Percentiles rank a stretch among this genome's conserved stretches.
These are phyloP conservation scores for Acacia pycnantha DNA, from an alignment of 331 rosid genomes.

Conservation along the genomic window DNA sequence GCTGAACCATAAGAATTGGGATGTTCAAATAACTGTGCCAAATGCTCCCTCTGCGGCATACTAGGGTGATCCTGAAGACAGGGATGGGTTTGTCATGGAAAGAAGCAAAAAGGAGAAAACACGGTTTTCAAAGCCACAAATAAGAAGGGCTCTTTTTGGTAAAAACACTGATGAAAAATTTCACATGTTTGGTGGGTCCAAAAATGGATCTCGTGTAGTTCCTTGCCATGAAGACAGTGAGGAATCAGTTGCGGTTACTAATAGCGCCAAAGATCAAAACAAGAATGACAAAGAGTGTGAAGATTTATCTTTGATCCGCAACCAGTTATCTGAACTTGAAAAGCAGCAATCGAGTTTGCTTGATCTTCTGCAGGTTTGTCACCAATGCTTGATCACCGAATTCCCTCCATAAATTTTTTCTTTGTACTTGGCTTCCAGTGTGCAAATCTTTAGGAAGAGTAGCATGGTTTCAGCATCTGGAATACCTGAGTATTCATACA, in stretches of 20 bases:
- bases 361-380: too few species aligned
- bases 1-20: slow-evolving; percentile 55
- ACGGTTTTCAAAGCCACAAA: slow-evolving; percentile 52
- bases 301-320: too few species aligned
- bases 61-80: slow-evolving; percentile 43
- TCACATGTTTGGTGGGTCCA: slow-evolving; percentile 54
- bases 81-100: slow-evolving; percentile 46
- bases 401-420: too few species aligned
- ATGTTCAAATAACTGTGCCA: slow-evolving; percentile 49
- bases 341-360: too few species aligned
- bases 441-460: too few species aligned
- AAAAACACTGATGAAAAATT: slow-evolving; percentile 56
- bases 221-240: slow-evolving; percentile 67
- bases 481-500: too few species aligned
- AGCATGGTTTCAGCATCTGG: too few species aligned
- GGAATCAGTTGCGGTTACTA: slow-evolving; percentile 48
- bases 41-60: slow-evolving; percentile 39
- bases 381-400: too few species aligned
- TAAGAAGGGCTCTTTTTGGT: slow-evolving; percentile 51
- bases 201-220: slow-evolving; percentile 85
- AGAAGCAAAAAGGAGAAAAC: slow-evolving; percentile 45
- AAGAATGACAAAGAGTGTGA: slow-evolving; percentile 64
- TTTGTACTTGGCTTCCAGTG: too few species aligned
- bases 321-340: too few species aligned
- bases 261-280: slow-evolving; percentile 43